These are phyloP conservation scores for Clonostachys rhizophaga DNA, from an alignment of 2,329 filamentous ascomycete genomes.

Conservation along the genomic window DNA sequence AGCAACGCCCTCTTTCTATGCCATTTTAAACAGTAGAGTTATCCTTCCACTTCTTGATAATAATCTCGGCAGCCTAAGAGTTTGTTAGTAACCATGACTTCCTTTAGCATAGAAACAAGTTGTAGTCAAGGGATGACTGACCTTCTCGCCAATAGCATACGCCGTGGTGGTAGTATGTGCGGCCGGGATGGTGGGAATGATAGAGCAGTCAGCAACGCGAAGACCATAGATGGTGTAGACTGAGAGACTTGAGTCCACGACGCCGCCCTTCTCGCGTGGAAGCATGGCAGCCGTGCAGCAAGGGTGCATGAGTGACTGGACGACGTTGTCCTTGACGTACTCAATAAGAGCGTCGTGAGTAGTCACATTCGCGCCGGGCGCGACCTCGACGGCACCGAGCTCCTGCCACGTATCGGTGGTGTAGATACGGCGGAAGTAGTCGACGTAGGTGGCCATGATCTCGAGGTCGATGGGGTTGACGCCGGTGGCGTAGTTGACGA, in stretches of 20 bases:
- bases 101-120: not conserved
- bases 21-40: not conserved
- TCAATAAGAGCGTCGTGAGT: conserved; percentile 7
- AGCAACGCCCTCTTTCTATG: not conserved
- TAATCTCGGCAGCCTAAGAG: conserved; percentile 9
- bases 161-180: conserved; percentile 44
- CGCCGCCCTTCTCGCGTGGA: conserved; percentile 25
- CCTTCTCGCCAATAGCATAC: conserved; percentile 48
- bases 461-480: conserved; percentile 28
- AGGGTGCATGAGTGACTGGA: conserved; percentile 32
- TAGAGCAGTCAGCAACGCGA: conserved; percentile 19
- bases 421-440: conserved; percentile 18
- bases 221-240: conserved; percentile 24
- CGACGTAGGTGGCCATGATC: conserved; percentile 21
- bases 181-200: conserved; percentile 14
- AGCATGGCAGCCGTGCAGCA: conserved; percentile 38
- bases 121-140: not conserved
- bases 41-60: conserved; percentile 7
- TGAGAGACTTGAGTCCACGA: conserved; percentile 22
- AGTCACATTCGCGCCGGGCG: conserved; percentile 16
- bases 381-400: conserved; percentile 17
- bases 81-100: conserved; percentile 2
- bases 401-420: conserved; percentile 16
- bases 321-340: conserved; percentile 16
- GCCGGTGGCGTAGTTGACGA: conserved; percentile 24